Percentiles rank a stretch among this genome's conserved stretches.
phyloP scores from a whole-genome alignment of 2,329 filamentous ascomycete genomes.

The Sclerotinia minor region DNA sequence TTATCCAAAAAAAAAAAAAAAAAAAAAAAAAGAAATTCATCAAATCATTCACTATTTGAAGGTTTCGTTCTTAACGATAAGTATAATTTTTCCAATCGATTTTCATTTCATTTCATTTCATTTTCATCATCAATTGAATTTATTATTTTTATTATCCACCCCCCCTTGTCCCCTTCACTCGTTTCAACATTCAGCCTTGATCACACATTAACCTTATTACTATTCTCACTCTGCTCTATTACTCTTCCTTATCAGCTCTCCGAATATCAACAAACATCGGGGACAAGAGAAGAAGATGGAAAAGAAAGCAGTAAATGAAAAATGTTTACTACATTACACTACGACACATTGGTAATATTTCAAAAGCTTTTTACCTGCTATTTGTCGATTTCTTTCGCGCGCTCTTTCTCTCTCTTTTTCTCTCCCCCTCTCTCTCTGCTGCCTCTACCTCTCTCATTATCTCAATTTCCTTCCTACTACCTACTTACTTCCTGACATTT shows the following conservation, averaged over 20 bases:
- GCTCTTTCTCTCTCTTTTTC: neutral
- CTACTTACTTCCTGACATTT: neutral
- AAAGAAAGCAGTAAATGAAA: neutral
- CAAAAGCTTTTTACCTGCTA: neutral
- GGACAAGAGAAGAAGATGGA: neutral
- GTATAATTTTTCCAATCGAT: neutral
- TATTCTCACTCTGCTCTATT: neutral
- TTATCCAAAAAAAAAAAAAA: neutral
- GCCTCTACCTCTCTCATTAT: neutral
- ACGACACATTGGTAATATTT: neutral
- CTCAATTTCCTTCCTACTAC: neutral
- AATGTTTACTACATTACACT: neutral
- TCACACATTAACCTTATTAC: neutral
- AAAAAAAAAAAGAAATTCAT: too few species aligned
- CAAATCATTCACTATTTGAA: neutral
- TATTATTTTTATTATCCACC: neutral
- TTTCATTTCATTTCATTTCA: neutral
- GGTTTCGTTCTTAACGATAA: neutral
- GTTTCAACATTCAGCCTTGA: conserved; percentile 17
- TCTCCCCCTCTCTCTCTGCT: neutral
- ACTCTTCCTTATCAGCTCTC: neutral
- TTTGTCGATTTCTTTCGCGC: neutral
- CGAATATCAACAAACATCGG: neutral
- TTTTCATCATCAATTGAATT: neutral
- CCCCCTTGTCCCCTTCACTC: conserved; percentile 13